These are phyloP conservation scores for Pichia sp. DNA, from an alignment of 1,139 yeast genomes.

Conservation along the genomic window DNA sequence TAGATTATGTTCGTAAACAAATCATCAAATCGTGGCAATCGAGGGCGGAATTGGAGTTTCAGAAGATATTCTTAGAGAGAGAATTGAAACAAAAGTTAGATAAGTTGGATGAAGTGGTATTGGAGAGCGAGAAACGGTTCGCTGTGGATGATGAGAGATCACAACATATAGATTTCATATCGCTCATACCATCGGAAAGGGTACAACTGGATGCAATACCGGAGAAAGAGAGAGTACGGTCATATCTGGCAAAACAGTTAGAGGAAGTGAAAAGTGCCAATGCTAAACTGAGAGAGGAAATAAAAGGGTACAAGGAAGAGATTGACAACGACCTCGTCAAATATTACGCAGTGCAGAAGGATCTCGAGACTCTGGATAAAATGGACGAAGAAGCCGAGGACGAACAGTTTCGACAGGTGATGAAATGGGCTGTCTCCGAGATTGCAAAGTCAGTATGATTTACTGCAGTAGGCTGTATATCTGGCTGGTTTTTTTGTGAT, in stretches of 20 bases:
- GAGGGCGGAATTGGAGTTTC: conserved; percentile 56
- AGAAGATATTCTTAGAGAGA: conserved; percentile 58
- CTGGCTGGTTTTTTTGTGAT: not conserved
- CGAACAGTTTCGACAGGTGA: conserved; percentile 6
- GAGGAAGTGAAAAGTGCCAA: conserved; percentile 1
- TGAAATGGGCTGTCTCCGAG: conserved; percentile 12
- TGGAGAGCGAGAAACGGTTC: too few relatives aligned
- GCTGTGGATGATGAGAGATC: too few relatives aligned
- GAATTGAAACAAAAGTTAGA: conserved; percentile 49
- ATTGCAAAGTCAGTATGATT: conserved; percentile 2
- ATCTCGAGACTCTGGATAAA: conserved; percentile 6
- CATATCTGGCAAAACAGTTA: conserved; percentile 3
- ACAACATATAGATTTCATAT: too few relatives aligned
- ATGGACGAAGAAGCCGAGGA: conserved; percentile 8
- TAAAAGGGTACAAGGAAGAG: conserved; percentile 3
- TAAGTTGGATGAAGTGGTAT: conserved; percentile 59
- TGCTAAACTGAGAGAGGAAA: conserved; percentile 1
- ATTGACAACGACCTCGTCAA: conserved; percentile 5
- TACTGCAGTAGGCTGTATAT: too few relatives aligned
- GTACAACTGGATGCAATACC: conserved; percentile 3
- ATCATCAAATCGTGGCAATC: conserved; percentile 55
- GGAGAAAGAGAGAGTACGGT: conserved; percentile 2
- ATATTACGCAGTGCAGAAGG: conserved; percentile 1
- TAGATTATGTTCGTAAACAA: conserved; percentile 55
- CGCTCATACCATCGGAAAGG: conserved; percentile 8